Evolutionary conservation across 23 red algal genomes (phyloP), one percentile per base, ranked within the genome.

Genomic region (Cyanidioschyzon merolae): DNA sequence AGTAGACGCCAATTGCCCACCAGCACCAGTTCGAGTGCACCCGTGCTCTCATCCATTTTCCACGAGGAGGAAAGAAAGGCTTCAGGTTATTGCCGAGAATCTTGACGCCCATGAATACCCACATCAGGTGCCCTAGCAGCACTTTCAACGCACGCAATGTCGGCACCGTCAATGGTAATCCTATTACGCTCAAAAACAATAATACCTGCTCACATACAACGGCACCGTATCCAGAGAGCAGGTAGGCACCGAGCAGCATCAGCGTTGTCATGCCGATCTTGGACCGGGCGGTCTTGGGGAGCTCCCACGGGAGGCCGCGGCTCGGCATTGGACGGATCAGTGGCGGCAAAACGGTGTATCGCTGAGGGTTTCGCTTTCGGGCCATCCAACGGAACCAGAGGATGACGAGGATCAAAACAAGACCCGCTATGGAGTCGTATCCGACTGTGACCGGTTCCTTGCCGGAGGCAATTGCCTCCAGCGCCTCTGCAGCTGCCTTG

Each of bases 1-100:
- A 98, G 63, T 98, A 98, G 37, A 88, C 94, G 45, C 94, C 94
- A 37, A 98, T 86, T 30, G 89, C 85, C 94, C 94, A 98, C 84
- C 88, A 91, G 25, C 86, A 39, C 94, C 94, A 98, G 50, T 98
- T 98, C 38, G 83, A 84, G 30, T 82, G 67, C 77, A 82, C 80
- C 74, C 87, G 84, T 77, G 81, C 87, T 38, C 80, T 67, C 34
- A 98, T 37, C 94, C 94, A 98, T 50, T 63, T 86, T 36, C 94
- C 94, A 37, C 86, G 79, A 18, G 85, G 84, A 2, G 94, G 94
- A 77, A 98, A 98, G 77, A 98, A 98, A 57, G 94, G 94, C 21
- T 91, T 89, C 32, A 98, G 79, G 32, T 88, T 59, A 34, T 29
- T 58, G 57, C 88, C 85, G 58, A 98, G 80, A 74, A 98, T 98